A percentile compares a stretch with the other conserved stretches of the same genome.
Conservation (phyloP, 2,329 filamentous ascomycete species). For the Myriosclerotinia curreyana region DNA sequence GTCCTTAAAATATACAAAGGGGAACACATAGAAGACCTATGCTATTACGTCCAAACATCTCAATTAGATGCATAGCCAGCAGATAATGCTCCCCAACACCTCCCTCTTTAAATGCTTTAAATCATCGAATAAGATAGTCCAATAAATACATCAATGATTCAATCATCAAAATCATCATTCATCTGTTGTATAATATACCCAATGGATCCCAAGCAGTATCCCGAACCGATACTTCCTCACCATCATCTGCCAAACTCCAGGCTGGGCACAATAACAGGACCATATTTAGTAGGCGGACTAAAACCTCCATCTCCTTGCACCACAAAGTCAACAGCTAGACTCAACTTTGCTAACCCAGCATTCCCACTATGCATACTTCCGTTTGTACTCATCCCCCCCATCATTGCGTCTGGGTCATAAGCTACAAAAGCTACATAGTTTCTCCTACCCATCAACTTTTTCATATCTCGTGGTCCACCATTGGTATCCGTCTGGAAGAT, state of each 20-base stretch:
- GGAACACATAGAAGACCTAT: neutral
- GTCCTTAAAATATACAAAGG: neutral
- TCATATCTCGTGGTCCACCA: constrained; percentile 76
- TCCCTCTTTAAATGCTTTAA: constrained; percentile 28
- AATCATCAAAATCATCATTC: neutral
- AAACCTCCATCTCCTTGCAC: constrained; percentile 87
- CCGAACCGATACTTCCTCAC: constrained; percentile 1
- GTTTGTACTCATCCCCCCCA: constrained; percentile 33
- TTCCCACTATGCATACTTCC: constrained; percentile 39
- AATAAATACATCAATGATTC: neutral
- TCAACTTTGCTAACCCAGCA: constrained; percentile 62
- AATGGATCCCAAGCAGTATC: neutral
- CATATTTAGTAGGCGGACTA: constrained; percentile 86
- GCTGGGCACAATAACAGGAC: constrained; percentile 90
- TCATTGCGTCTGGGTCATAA: constrained; percentile 75
- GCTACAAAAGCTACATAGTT: constrained; percentile 95
- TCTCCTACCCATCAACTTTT: constrained; percentile 86
- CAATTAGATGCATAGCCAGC: neutral
- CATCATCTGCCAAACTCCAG: constrained; percentile 66
- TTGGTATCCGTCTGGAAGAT: constrained; percentile 94
- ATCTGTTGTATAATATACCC: neutral
- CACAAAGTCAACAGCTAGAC: constrained; percentile 92
- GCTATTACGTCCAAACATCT: neutral
- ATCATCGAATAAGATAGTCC: neutral
- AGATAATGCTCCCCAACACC: constrained; percentile 24